Evolutionary conservation across 352 stramenopile genomes (phyloP).

Genomic region (Phytopythium helicoides): DNA sequence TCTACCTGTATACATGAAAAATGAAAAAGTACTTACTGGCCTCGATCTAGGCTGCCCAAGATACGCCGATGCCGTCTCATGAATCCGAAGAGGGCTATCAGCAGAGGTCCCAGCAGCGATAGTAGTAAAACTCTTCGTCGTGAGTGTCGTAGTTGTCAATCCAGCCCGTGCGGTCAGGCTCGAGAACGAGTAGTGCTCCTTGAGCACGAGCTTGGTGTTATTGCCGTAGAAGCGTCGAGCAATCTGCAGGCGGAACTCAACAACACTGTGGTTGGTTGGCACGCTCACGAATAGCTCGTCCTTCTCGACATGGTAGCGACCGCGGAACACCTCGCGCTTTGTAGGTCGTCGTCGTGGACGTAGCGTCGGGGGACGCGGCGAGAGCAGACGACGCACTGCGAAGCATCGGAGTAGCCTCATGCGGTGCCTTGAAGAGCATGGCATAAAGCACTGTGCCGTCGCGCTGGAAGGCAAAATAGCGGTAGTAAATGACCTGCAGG

Average conservation of each 20-base stretch:
- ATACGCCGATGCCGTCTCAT: too few species aligned
- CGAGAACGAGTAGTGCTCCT: conserved; percentile 75
- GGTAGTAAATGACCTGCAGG: conserved; percentile 81
- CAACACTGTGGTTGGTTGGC: conserved; percentile 58
- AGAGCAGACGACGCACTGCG: conserved; percentile 11
- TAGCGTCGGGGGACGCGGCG: neutral
- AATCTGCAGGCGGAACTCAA: conserved; percentile 72
- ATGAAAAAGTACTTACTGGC: neutral
- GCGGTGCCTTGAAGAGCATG: conserved; percentile 74
- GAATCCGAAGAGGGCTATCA: neutral
- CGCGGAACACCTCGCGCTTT: conserved; percentile 45
- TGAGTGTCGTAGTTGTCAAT: conserved; percentile 67
- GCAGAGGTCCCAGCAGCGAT: conserved; percentile 61
- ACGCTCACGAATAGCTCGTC: conserved; percentile 69
- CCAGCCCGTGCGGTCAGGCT: conserved; percentile 62
- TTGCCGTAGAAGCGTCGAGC: conserved; percentile 38
- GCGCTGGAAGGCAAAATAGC: conserved; percentile 78
- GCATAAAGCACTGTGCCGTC: conserved; percentile 72
- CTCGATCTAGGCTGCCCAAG: too few species aligned
- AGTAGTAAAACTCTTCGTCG: conserved; percentile 77
- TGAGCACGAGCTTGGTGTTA: conserved; percentile 58
- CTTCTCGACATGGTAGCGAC: conserved; percentile 62
- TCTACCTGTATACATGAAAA: too few species aligned
- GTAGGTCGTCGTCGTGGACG: neutral
- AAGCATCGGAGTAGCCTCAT: conserved; percentile 42